Conservation (phyloP, 2,329 filamentous ascomycete genomes). For the Colletotrichum sp. region DNA sequence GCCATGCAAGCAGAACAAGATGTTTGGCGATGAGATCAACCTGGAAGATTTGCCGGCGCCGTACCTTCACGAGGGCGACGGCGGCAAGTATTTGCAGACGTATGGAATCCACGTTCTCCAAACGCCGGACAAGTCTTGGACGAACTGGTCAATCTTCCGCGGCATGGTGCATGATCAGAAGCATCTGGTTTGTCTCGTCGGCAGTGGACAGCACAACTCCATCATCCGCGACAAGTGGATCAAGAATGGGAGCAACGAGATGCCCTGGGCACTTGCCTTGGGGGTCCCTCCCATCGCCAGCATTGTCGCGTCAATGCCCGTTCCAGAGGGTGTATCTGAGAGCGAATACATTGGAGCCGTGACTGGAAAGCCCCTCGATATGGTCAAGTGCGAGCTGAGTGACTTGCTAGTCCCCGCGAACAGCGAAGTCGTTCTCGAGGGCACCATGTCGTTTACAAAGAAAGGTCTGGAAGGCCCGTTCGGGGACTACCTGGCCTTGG, state of each 20-base stretch:
- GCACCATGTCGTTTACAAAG: conserved; percentile 48
- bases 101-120: conserved; percentile 53
- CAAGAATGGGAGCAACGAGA: conserved; percentile 41
- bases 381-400: conserved; percentile 57
- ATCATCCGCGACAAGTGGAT: conserved; percentile 53
- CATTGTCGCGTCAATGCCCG: conserved; percentile 51
- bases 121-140: conserved; percentile 50
- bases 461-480: conserved; percentile 51
- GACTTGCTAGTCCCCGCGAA: conserved; percentile 52
- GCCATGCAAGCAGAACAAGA: conserved; percentile 45
- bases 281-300: conserved; percentile 54
- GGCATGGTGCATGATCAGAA: conserved; percentile 51
- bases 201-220: conserved; percentile 48
- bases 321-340: conserved; percentile 52
- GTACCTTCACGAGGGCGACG: conserved; percentile 47
- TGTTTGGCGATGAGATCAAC: conserved; percentile 45
- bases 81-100: conserved; percentile 55
- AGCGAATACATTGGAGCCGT: conserved; percentile 53
- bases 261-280: conserved; percentile 51
- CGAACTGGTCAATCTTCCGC: conserved; percentile 48
- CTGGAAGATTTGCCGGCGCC: conserved; percentile 45
- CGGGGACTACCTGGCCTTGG: conserved; percentile 40
- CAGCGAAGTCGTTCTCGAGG: conserved; percentile 56
- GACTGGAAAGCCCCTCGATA: conserved; percentile 45
- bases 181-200: conserved; percentile 44